phyloP scores from a whole-genome alignment of 495 filamentous ascomycete species.

The Penicillium subrubescens region DNA sequence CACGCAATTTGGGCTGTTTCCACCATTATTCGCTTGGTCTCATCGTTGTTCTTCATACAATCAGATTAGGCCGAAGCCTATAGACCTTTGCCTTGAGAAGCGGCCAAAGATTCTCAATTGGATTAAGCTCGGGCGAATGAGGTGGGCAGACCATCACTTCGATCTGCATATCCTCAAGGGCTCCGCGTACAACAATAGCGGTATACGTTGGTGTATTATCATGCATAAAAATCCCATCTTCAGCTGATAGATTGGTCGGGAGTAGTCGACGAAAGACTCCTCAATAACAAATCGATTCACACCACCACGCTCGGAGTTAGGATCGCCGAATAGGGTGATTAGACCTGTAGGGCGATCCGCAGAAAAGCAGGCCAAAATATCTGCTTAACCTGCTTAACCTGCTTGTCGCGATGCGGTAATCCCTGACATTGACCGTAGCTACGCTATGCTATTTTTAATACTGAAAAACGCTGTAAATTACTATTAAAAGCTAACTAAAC shows the following conservation, averaged over 20 bases:
- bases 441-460: neutral
- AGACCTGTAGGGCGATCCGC: slow-evolving; percentile 4
- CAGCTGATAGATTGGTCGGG: neutral
- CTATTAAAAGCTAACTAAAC: neutral
- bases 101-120: slow-evolving; percentile 23
- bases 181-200: slow-evolving; percentile 5
- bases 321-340: slow-evolving; percentile 3
- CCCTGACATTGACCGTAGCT: neutral
- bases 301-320: neutral
- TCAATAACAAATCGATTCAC: slow-evolving; percentile 7
- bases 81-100: slow-evolving; percentile 14
- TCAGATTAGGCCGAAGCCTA: slow-evolving; percentile 6
- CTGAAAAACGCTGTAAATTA: neutral
- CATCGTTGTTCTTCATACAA: slow-evolving; percentile 6
- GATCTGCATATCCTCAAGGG: neutral
- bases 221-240: slow-evolving; percentile 17
- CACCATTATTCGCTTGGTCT: neutral
- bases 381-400: slow-evolving; percentile 8
- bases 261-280: slow-evolving; percentile 1
- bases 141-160: neutral
- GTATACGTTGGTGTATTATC: slow-evolving; percentile 23
- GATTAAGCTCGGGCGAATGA: neutral
- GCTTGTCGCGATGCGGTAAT: neutral
- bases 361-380: slow-evolving; percentile 15
- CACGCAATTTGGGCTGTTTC: slow-evolving; percentile 1